These are phyloP conservation scores for Pharus latifolius DNA, from an alignment of 176 grass and related monocot species.

Conservation along the genomic window DNA sequence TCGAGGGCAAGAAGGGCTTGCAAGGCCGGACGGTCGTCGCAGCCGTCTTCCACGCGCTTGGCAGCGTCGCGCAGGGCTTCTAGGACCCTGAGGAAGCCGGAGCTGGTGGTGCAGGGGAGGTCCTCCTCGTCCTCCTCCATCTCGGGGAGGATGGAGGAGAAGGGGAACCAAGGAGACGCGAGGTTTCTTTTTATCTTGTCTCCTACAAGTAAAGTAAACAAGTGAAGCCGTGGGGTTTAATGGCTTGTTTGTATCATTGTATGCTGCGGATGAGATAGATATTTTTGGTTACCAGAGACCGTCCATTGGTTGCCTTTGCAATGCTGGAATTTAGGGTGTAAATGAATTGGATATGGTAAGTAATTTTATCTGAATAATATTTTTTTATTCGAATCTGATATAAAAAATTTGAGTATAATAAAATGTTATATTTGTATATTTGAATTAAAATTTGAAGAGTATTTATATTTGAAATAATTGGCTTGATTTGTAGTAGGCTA, in stretches of 20 bases:
- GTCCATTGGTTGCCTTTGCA: too few species aligned
- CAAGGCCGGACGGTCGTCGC: slow-evolving; percentile 12
- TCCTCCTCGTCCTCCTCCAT: slow-evolving; percentile 41
- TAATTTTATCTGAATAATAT: too few species aligned
- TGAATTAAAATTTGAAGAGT: too few species aligned
- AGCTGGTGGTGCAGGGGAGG: not conserved
- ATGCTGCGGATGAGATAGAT: not conserved
- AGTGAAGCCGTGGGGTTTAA: not conserved
- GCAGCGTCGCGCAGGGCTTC: slow-evolving; percentile 46
- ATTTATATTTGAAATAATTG: too few species aligned
- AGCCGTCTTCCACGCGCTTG: not conserved
- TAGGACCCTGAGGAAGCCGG: slow-evolving; percentile 33
- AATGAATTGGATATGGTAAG: too few species aligned
- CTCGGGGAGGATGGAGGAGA: slow-evolving; percentile 39
- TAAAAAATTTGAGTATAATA: too few species aligned
- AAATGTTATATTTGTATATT: too few species aligned
- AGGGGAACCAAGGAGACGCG: not conserved
- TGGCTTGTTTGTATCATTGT: too few species aligned
- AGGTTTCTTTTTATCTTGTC: slow-evolving; percentile 19
- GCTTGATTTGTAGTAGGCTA: too few species aligned
- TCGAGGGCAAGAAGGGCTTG: slow-evolving; percentile 64
- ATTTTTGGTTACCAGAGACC: too few species aligned
- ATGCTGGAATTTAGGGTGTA: too few species aligned
- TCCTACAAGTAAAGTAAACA: not conserved
- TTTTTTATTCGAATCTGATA: too few species aligned